Evolutionary conservation across 768 basidiomycete genomes (phyloP).

Genomic region (Termitomyces sp.): DNA sequence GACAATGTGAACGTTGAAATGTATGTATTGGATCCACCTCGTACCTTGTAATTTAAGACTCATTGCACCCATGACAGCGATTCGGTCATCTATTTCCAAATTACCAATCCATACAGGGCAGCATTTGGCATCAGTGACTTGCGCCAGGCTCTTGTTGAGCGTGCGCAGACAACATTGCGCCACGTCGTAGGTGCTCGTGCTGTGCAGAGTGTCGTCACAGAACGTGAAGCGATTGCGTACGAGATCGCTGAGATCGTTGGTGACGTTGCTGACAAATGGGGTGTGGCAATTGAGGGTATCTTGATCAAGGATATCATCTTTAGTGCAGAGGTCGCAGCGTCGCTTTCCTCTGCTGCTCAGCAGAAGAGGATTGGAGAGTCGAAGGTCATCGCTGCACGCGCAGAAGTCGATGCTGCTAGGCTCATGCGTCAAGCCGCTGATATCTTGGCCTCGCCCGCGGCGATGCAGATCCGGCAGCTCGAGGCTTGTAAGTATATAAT

Average conservation of each 20-base stretch:
- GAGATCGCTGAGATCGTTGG: conserved; percentile 97
- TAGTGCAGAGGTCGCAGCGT: conserved; percentile 82
- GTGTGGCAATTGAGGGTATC: conserved; percentile 94
- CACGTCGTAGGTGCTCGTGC: conserved; percentile 94
- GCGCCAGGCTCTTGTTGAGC: conserved; percentile 76
- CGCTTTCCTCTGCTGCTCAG: conserved; percentile 91
- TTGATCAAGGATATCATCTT: conserved; percentile 95
- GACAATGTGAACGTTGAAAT: conserved; percentile 97
- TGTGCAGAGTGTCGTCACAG: conserved; percentile 94
- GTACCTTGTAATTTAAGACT: conserved; percentile 4
- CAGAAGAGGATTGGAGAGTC: conserved; percentile 96
- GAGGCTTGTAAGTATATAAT: conserved; percentile 58
- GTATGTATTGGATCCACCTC: conserved; percentile 33
- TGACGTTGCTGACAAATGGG: conserved; percentile 93
- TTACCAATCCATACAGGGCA: conserved; percentile 85
- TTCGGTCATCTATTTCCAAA: conserved; percentile 92
- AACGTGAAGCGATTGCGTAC: conserved; percentile 93
- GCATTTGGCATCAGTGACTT: conserved; percentile 92
- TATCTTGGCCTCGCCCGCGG: conserved; percentile 89
- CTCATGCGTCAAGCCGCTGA: conserved; percentile 97
- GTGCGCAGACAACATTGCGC: conserved; percentile 92
- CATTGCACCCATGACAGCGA: conserved; percentile 43
- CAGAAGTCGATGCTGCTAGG: conserved; percentile 91
- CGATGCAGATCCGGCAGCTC: conserved; percentile 97
- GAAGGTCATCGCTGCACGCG: conserved; percentile 93